Base-by-base conservation (phyloP, 306 rosid species). In the Rosa chinensis region DNA sequence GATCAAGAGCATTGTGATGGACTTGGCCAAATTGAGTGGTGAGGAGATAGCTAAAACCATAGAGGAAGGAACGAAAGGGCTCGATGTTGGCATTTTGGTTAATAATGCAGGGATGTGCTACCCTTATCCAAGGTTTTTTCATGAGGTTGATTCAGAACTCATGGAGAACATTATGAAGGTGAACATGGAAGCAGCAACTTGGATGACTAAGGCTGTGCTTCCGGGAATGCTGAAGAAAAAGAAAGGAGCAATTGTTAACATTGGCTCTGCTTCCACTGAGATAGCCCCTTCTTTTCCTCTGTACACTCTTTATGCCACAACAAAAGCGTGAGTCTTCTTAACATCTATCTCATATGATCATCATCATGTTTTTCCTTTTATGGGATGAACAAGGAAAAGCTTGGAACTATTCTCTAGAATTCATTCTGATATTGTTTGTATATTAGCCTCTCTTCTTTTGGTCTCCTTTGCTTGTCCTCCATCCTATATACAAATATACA, bases 71-170 rank as follows among this genome's bases (percentile, higher is more conserved):
- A 78, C 53, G 1, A 48, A 50, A 16, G 84, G 78, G 5, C 74
- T 81, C 5, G 83, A 83, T 25, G 77, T 83, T 40, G 83, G 86
- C 1, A 55, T 89, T 35, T 23, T 89, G 92, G 56, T 91, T 4
- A 91, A 89, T 47, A 91, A 88, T 50, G 97, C 86, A 1, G 97
- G 92, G 7, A 47, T 88, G 1, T 70, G 87, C 6, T 86, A 85
- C 32, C 92, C 90, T 1, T 63, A 47, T 9, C 88, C 91, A 0
- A 85, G 35, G 85, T 87, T 44, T 21, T 82, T 89, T 35, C 77
- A 89, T 16, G 90, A 91, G 77, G 89, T 86, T 74, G 77, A 82
- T 39, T 11, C 14, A 68, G 77, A 81, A 50, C 3, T 77, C 35
- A 77, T 77, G 73, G 40, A 47, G 6, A 66, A 52, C 40, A 12